phyloP scores from a whole-genome alignment of 768 basidiomycete species.

The Boletellus sp. region DNA sequence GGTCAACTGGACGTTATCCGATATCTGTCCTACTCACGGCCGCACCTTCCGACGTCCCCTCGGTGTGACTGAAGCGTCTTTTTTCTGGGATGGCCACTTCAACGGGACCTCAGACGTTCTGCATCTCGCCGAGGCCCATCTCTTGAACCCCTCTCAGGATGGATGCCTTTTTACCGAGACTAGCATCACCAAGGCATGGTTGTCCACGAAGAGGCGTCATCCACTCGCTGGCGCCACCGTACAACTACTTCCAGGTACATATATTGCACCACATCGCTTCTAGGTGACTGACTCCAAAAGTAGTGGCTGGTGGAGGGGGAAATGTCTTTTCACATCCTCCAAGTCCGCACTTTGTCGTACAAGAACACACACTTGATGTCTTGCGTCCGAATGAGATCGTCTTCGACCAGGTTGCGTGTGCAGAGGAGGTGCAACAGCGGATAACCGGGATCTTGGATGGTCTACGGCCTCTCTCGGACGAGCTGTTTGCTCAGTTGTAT shows the following conservation, averaged over 20 bases:
- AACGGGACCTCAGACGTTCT: not conserved
- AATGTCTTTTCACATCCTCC: not conserved
- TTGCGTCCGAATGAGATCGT: constrained; percentile 37
- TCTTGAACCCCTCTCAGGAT: not conserved
- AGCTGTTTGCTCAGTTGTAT: constrained; percentile 40
- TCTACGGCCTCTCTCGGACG: constrained; percentile 37
- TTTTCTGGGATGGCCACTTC: not conserved
- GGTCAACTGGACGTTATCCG: not conserved
- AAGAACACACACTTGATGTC: constrained; percentile 32
- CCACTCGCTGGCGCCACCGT: not conserved
- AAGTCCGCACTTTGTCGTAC: constrained; percentile 38
- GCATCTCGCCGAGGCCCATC: not conserved
- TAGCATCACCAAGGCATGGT: not conserved
- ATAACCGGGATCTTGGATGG: constrained; percentile 32
- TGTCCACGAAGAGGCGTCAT: constrained; percentile 1
- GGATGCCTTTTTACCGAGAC: not conserved
- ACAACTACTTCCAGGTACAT: not conserved
- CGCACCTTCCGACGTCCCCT: not conserved
- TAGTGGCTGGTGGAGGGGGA: not conserved
- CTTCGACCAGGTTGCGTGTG: constrained; percentile 31
- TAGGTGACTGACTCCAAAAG: not conserved
- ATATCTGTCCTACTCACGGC: not conserved
- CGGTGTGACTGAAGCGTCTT: not conserved
- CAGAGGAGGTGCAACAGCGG: constrained; percentile 32
- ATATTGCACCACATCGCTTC: not conserved